Conservation (phyloP, 2,329 filamentous ascomycete species). For the Aspergillus sp. region DNA sequence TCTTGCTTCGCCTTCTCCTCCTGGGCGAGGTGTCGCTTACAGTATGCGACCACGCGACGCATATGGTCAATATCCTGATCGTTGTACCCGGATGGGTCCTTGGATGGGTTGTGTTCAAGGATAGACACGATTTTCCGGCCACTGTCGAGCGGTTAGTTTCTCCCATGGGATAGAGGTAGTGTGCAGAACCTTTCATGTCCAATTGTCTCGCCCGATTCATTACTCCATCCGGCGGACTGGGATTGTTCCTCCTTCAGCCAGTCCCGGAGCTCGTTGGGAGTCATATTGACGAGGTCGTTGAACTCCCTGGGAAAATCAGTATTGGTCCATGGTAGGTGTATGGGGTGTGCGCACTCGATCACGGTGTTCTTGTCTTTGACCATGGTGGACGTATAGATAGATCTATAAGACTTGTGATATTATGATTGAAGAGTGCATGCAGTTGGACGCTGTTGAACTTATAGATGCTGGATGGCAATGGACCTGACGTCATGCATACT, state of each 20-base stretch:
- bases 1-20: constrained; percentile 59
- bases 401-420: too few relatives aligned
- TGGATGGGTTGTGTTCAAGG: constrained; percentile 60
- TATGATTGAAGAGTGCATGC: background rate
- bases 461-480: too few relatives aligned
- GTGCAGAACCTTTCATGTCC: constrained; percentile 56
- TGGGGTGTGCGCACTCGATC: background rate
- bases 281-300: constrained; percentile 68
- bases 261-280: constrained; percentile 56
- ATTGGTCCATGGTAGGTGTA: background rate
- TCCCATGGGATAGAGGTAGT: too few relatives aligned
- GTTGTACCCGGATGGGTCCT: constrained; percentile 56
- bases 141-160: constrained; percentile 33
- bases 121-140: constrained; percentile 65
- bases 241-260: constrained; percentile 64
- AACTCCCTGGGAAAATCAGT: constrained; percentile 53
- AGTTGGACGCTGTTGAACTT: background rate
- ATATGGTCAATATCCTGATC: constrained; percentile 60
- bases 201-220: constrained; percentile 61
- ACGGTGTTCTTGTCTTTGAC: background rate
- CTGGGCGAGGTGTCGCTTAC: constrained; percentile 66
- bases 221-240: constrained; percentile 58
- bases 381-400: background rate
- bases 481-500: too few relatives aligned
- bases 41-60: constrained; percentile 64